Evolutionary conservation across 2,329 filamentous ascomycete genomes (phyloP).

Genomic region (Bipolaris oryzae): DNA sequence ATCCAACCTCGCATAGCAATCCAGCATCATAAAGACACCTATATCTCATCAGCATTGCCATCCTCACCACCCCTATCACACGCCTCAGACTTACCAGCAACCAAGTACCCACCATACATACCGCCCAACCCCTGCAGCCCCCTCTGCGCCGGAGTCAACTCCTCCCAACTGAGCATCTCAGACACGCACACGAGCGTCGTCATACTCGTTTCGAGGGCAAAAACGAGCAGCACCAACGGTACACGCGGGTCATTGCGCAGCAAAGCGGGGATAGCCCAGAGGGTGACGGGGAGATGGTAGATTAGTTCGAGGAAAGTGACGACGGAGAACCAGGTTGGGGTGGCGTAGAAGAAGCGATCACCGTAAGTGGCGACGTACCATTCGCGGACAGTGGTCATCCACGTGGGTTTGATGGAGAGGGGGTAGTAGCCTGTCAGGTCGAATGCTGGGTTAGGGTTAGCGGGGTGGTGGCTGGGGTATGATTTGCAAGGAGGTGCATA

Average conservation of each 20-base stretch:
- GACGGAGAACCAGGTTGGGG: conserved; percentile 64
- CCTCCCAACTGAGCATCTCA: conserved; percentile 63
- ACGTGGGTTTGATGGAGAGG: conserved; percentile 53
- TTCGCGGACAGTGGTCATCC: conserved; percentile 58
- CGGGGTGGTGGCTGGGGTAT: neutral
- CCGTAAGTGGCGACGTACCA: conserved; percentile 67
- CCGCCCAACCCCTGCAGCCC: conserved; percentile 39
- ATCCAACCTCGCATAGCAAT: conserved; percentile 44
- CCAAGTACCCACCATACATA: conserved; percentile 50
- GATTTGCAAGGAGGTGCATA: neutral
- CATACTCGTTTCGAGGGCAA: conserved; percentile 63
- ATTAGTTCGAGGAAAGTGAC: conserved; percentile 65
- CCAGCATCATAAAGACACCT: conserved; percentile 46
- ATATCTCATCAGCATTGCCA: neutral
- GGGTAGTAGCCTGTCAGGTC: conserved; percentile 68
- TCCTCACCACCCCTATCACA: neutral
- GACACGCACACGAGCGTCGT: conserved; percentile 68
- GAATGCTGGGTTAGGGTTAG: conserved; percentile 56
- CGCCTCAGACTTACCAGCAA: conserved; percentile 31
- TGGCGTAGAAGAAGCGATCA: conserved; percentile 66
- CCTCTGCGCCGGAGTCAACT: conserved; percentile 37
- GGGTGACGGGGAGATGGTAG: conserved; percentile 65
- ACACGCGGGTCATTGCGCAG: conserved; percentile 62
- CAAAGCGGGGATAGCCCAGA: conserved; percentile 65
- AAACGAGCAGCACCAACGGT: conserved; percentile 66